phyloP scores from a whole-genome alignment of 768 basidiomycete species.

The Rhizopogon vulgaris region DNA sequence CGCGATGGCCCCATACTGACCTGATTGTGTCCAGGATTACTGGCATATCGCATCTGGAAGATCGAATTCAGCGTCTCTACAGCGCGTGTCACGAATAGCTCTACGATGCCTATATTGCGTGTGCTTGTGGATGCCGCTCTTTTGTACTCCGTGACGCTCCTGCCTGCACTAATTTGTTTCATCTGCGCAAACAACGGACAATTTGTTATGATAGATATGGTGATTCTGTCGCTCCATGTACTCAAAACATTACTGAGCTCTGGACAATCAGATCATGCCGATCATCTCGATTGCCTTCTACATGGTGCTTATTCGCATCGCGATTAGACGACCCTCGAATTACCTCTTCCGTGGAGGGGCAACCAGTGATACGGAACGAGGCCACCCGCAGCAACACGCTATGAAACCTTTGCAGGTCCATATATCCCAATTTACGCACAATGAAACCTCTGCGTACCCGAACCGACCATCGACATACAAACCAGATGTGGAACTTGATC shows the following conservation, averaged over 20 bases:
- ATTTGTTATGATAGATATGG: neutral
- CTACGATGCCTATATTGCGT: neutral
- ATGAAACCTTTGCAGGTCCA: slow-evolving; percentile 1
- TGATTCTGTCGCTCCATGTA: neutral
- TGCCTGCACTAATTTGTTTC: slow-evolving; percentile 5
- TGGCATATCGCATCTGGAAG: slow-evolving; percentile 8
- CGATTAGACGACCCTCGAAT: neutral
- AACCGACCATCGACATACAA: neutral
- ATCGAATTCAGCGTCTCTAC: neutral
- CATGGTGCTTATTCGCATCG: slow-evolving; percentile 4
- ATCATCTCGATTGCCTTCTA: slow-evolving; percentile 9
- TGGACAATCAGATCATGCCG: neutral
- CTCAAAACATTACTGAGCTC: neutral
- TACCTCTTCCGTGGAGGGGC: neutral
- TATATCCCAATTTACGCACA: neutral
- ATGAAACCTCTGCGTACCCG: neutral
- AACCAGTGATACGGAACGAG: no score
- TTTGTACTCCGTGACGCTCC: slow-evolving; percentile 6
- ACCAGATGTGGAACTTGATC: no score
- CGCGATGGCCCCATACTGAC: neutral
- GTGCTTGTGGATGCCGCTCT: slow-evolving; percentile 6
- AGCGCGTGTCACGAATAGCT: neutral
- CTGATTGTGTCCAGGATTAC: neutral
- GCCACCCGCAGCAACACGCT: neutral
- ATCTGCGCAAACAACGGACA: slow-evolving; percentile 5